Evolutionary conservation across 352 stramenopile genomes (phyloP).

Genomic region (Pythium myriotylum): DNA sequence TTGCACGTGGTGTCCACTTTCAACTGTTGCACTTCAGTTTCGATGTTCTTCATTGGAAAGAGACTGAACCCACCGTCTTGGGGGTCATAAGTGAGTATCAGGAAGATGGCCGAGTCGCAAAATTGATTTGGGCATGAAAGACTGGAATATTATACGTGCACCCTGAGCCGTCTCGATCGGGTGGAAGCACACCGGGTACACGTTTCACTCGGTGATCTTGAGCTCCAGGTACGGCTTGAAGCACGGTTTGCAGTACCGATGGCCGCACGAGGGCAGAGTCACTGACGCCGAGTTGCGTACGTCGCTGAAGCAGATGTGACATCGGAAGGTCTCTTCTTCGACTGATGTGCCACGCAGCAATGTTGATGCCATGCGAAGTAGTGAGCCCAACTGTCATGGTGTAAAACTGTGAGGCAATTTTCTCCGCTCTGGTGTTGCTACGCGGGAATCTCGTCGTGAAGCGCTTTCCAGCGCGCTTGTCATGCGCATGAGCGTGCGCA

Average conservation of each 20-base stretch:
- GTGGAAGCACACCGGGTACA: slow-evolving; percentile 72
- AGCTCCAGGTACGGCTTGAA: slow-evolving; percentile 62
- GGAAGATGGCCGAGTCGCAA: too few relatives aligned
- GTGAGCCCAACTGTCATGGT: too few relatives aligned
- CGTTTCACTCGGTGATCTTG: slow-evolving; percentile 70
- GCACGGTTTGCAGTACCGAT: slow-evolving; percentile 62
- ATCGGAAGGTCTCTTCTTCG: slow-evolving; percentile 56
- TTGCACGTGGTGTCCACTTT: too few relatives aligned
- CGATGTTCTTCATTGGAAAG: too few relatives aligned
- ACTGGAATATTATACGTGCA: too few relatives aligned
- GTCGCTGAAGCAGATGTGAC: slow-evolving; percentile 77
- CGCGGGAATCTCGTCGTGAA: too few relatives aligned
- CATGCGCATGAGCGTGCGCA: slow-evolving; percentile 1
- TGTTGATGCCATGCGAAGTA: background rate
- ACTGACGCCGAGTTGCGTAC: slow-evolving; percentile 35
- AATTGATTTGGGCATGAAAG: too few relatives aligned
- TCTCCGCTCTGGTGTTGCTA: background rate
- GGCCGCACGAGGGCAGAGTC: slow-evolving; percentile 47
- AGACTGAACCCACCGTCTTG: too few relatives aligned
- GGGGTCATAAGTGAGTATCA: too few relatives aligned
- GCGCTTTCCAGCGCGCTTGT: background rate
- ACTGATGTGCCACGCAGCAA: background rate
- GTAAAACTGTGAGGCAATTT: background rate
- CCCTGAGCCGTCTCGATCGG: too few relatives aligned
- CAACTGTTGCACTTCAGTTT: too few relatives aligned